Base-by-base conservation (phyloP, 495 filamentous ascomycete species). In the Podospora pseudopauciseta region DNA sequence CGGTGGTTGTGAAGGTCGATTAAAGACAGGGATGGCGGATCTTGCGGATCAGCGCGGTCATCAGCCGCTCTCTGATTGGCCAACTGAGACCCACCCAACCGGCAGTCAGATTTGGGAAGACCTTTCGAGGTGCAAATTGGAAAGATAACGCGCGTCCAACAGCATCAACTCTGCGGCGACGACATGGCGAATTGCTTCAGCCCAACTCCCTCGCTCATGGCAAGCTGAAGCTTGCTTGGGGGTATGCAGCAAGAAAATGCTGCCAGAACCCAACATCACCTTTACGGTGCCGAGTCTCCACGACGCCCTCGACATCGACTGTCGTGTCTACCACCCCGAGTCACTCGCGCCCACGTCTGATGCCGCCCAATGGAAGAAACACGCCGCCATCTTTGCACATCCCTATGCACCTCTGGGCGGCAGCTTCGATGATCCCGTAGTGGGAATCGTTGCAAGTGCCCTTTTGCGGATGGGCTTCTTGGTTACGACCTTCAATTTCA, bases 401-500 rank as follows among this genome's bases (percentile, higher is more conserved):
- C 94, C 95, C 0, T 99, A 97, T 69, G 92, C 93, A 20, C 86
- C 91, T 0, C 80, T 98, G 5, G 95, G 95, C 13, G 95, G 95
- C 5, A 89, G 82, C 80, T 94, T 88, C 76, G 91, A 97, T 75
- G 93, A 98, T 70, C 84, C 85, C 0, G 83, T 96, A 23, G 91
- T 99, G 16, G 79, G 85, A 34, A 79, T 86, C 26, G 75, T 91
- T 15, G 86, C 85, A 1, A 76, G 76, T 2, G 88, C 89, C 65
- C 81, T 97, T 27, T 76, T 96, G 6, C 77, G 82, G 4, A 73
- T 81, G 27, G 92, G 91, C 19, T 94, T 85, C 72, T 77, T 96
- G 2, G 92, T 97, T 19, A 90, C 84, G 5, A 96, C 92, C 1
- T 97, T 98, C 77, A 97, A 99, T 74, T 97, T 97, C 71, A 96